A percentile compares a stretch with the other conserved stretches of the same genome.
Evolutionary conservation across 139 green algal species (phyloP).

Genomic region (Chlamydomonas incerta): DNA sequence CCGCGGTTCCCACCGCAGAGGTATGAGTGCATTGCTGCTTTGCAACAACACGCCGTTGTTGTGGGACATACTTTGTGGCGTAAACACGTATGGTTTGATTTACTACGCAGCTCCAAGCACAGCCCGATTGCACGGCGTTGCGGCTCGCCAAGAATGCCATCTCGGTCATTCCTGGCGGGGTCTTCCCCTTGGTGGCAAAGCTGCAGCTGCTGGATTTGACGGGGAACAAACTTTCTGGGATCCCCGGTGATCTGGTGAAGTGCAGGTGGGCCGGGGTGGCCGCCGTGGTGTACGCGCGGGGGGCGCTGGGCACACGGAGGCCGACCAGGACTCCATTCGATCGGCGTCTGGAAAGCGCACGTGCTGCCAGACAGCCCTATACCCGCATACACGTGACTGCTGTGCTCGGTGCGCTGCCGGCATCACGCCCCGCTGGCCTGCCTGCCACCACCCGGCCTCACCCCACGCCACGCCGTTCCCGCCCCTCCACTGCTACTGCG

Average conservation of each 20-base stretch:
- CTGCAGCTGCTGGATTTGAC: conserved; percentile 19
- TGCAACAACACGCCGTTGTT: too few relatives aligned
- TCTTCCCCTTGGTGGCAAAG: conserved; percentile 21
- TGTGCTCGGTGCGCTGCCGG: too few relatives aligned
- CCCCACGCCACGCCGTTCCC: background rate
- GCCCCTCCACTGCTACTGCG: background rate
- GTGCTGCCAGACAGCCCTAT: too few relatives aligned
- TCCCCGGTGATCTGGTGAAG: conserved; percentile 22
- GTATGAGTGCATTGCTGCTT: too few relatives aligned
- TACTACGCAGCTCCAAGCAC: too few relatives aligned
- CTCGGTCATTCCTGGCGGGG: conserved; percentile 5
- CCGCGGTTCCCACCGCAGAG: too few relatives aligned
- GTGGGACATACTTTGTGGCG: too few relatives aligned
- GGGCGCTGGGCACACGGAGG: too few relatives aligned
- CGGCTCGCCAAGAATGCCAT: background rate
- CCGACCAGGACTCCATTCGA: background rate
- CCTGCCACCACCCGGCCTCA: background rate
- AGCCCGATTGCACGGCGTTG: background rate
- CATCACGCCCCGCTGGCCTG: background rate
- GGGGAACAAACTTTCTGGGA: background rate
- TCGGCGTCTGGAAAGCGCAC: background rate
- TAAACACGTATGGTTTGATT: too few relatives aligned
- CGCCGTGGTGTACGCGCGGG: too few relatives aligned
- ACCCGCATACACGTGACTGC: too few relatives aligned
- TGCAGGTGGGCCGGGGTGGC: background rate